These are phyloP conservation scores for Acanthamoeba royreba DNA, from an alignment of 208 protist species.

Conservation along the genomic window DNA sequence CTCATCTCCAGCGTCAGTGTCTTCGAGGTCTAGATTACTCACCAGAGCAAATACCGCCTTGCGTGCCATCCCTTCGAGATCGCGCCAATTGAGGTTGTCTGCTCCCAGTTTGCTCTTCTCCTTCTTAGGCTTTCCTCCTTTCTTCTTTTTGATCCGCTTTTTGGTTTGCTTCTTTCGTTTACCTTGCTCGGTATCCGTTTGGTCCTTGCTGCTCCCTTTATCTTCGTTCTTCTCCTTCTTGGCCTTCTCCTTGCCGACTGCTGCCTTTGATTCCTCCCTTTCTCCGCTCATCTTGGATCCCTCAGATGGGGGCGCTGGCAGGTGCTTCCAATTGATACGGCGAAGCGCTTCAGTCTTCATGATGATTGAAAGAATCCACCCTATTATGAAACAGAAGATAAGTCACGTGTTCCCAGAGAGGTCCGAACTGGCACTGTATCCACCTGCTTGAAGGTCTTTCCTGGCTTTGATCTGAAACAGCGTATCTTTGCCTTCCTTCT, in stretches of 20 bases:
- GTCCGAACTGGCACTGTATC: too few species aligned
- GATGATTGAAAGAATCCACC: background rate
- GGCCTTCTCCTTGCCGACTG: background rate
- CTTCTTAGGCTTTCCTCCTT: too few species aligned
- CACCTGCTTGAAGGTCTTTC: background rate
- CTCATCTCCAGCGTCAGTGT: too few species aligned
- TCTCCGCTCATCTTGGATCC: too few species aligned
- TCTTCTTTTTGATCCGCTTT: background rate
- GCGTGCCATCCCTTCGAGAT: background rate
- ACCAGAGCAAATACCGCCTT: background rate
- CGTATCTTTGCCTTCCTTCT: background rate
- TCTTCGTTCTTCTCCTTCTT: background rate
- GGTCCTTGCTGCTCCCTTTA: background rate
- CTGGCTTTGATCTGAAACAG: background rate
- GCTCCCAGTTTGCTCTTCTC: too few species aligned
- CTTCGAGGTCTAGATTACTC: background rate
- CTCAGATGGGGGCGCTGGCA: too few species aligned
- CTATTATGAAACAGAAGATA: too few species aligned
- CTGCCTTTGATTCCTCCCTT: background rate
- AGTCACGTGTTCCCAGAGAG: too few species aligned
- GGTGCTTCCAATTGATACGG: background rate
- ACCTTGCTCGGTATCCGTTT: too few species aligned
- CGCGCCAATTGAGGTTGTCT: background rate
- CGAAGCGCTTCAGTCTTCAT: background rate
- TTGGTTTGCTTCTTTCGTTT: background rate